phyloP scores from a whole-genome alignment of 164 flowering plant species.

The Magnolia officinalis region DNA sequence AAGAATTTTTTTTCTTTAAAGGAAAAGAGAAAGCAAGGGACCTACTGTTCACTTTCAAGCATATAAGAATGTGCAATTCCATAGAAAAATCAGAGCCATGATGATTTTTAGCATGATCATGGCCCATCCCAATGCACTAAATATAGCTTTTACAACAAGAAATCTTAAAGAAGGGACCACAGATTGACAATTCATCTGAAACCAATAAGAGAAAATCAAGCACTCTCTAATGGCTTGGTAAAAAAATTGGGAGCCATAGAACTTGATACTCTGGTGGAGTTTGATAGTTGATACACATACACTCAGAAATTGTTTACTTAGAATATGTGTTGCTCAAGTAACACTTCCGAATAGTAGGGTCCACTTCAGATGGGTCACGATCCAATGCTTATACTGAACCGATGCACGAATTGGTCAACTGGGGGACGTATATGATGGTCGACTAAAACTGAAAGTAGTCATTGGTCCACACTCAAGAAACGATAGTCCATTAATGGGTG shows the following conservation, averaged over 20 bases:
- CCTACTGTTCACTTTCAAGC: constrained; percentile 7
- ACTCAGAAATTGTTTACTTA: not conserved
- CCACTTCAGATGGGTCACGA: no score
- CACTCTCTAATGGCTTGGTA: not conserved
- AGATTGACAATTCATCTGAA: not conserved
- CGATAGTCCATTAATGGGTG: no score
- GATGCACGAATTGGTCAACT: no score
- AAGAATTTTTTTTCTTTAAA: not conserved
- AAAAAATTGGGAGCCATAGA: not conserved
- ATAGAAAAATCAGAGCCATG: not conserved
- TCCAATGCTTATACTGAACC: no score
- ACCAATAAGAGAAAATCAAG: not conserved
- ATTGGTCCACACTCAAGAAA: no score
- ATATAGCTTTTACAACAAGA: constrained; percentile 3
- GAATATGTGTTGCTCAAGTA: not conserved
- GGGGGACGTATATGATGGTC: not conserved
- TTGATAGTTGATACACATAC: not conserved
- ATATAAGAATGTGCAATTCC: not conserved
- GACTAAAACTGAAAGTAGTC: not conserved
- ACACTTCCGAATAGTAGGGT: not conserved
- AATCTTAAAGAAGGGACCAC: not conserved
- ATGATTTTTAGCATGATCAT: not conserved
- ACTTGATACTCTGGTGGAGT: not conserved
- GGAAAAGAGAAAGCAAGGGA: not conserved
- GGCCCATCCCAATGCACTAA: not conserved